Evolutionary conservation across 345 rosid species (phyloP).

Genomic region (Syzygium jambos): DNA sequence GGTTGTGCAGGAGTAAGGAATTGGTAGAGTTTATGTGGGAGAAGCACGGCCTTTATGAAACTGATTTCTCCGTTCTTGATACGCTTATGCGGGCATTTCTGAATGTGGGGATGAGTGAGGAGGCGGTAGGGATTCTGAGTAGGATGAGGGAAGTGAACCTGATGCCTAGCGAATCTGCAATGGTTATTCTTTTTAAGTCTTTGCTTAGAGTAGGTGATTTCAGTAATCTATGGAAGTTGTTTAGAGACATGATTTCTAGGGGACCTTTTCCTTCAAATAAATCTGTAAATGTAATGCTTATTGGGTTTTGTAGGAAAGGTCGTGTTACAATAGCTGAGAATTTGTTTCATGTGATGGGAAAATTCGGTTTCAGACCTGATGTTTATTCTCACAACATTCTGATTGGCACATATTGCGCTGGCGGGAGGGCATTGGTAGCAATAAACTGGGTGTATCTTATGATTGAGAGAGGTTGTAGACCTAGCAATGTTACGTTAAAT

Average conservation of each 20-base stretch:
- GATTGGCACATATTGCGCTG: slow-evolving; percentile 42
- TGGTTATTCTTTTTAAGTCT: slow-evolving; percentile 38
- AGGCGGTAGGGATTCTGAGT: slow-evolving; percentile 32
- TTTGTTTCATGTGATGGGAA: slow-evolving; percentile 48
- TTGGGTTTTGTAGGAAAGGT: slow-evolving; percentile 55
- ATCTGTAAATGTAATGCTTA: slow-evolving; percentile 38
- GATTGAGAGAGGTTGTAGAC: slow-evolving; percentile 46
- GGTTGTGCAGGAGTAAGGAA: slow-evolving; percentile 28
- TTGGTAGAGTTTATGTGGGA: slow-evolving; percentile 59
- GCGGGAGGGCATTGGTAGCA: slow-evolving; percentile 34
- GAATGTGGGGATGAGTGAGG: slow-evolving; percentile 28
- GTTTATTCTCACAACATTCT: slow-evolving; percentile 49
- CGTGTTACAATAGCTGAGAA: slow-evolving; percentile 35
- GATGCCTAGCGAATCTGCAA: slow-evolving; percentile 50
- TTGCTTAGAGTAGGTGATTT: slow-evolving; percentile 54
- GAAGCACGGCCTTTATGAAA: slow-evolving; percentile 35
- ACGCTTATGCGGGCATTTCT: slow-evolving; percentile 55
- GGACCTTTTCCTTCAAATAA: slow-evolving; percentile 49
- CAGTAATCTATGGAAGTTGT: slow-evolving; percentile 54
- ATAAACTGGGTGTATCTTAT: slow-evolving; percentile 37
- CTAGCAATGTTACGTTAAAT: slow-evolving; percentile 37
- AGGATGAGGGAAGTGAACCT: slow-evolving; percentile 44
- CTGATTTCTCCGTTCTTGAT: slow-evolving; percentile 58
- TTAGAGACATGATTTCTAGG: slow-evolving; percentile 41
- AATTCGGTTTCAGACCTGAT: slow-evolving; percentile 47